Conservation (phyloP, 108 stramenopile species). For the Bacterosira constricta region DNA sequence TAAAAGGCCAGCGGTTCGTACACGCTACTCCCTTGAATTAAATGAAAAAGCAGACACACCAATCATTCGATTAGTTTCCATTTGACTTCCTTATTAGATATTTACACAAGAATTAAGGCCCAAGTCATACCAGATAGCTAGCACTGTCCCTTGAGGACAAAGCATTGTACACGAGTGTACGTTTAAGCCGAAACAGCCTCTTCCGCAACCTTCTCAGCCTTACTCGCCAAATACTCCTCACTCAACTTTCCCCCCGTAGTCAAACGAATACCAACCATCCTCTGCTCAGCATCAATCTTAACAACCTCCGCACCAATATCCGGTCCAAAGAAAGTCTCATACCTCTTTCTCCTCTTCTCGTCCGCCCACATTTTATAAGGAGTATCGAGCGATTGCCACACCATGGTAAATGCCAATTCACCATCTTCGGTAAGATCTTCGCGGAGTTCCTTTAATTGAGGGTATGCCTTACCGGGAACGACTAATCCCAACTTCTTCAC, state of each 20-base stretch:
- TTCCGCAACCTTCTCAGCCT: constrained; percentile 13
- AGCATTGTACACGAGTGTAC: no score
- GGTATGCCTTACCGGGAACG: constrained; percentile 93
- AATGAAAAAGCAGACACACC: no score
- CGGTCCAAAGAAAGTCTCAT: constrained; percentile 95
- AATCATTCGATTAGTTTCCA: no score
- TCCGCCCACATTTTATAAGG: constrained; percentile 98
- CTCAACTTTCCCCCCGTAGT: constrained; percentile 68
- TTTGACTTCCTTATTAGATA: no score
- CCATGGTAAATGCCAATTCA: constrained; percentile 90
- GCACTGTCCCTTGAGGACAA: no score
- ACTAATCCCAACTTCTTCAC: constrained; percentile 95
- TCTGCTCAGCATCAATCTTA: constrained; percentile 92
- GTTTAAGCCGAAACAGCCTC: constrained; percentile 6
- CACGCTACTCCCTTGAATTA: no score
- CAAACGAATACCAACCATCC: constrained; percentile 91
- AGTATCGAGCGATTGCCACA: constrained; percentile 92
- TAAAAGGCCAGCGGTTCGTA: no score
- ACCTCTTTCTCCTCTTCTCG: constrained; percentile 88
- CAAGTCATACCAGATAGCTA: no score
- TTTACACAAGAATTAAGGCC: no score
- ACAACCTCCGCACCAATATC: constrained; percentile 89
- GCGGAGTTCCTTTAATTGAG: constrained; percentile 89
- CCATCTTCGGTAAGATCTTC: constrained; percentile 74
- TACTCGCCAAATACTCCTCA: constrained; percentile 42